Conservation (phyloP, 2,329 filamentous ascomycete genomes). For the Botrytis cinerea region DNA sequence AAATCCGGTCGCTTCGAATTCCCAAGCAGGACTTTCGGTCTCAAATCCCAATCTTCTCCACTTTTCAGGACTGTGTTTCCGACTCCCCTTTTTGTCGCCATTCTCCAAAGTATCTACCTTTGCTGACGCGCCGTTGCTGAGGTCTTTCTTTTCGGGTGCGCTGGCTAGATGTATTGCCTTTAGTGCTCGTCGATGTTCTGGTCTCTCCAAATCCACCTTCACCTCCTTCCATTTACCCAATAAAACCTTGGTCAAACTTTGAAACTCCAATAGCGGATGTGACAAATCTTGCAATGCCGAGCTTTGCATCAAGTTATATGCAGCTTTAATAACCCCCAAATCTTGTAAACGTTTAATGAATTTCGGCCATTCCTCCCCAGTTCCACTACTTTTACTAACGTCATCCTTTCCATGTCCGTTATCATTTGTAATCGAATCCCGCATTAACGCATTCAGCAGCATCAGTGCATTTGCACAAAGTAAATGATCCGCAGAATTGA, state of each 20-base stretch:
- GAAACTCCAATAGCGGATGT: constrained; percentile 88
- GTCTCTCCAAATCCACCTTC: constrained; percentile 77
- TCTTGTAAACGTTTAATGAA: constrained; percentile 95
- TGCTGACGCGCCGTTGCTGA: constrained; percentile 37
- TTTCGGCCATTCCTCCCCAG: constrained; percentile 81
- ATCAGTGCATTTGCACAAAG: constrained; percentile 94
- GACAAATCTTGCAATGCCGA: constrained; percentile 88
- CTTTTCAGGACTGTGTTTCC: constrained; percentile 81
- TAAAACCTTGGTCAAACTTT: constrained; percentile 84
- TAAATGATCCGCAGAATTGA: constrained; percentile 92
- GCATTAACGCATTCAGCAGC: constrained; percentile 91
- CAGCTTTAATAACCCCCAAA: constrained; percentile 86
- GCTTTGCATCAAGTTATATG: constrained; percentile 92
- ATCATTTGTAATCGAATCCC: constrained; percentile 82
- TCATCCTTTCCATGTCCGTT: constrained; percentile 42
- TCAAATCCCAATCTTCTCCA: constrained; percentile 93
- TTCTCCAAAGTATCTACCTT: constrained; percentile 43
- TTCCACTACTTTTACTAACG: constrained; percentile 42
- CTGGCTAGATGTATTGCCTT: constrained; percentile 77
- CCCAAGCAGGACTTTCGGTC: constrained; percentile 79
- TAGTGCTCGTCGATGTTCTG: constrained; percentile 84
- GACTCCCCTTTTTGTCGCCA: constrained; percentile 57
- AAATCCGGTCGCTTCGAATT: constrained; percentile 85
- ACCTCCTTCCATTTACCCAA: constrained; percentile 87
- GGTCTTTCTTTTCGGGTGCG: constrained; percentile 61